A percentile compares a stretch with the other conserved stretches of the same genome.
phyloP scores from a whole-genome alignment of 108 stramenopile genomes.

The Fragilariopsis cylindrus region DNA sequence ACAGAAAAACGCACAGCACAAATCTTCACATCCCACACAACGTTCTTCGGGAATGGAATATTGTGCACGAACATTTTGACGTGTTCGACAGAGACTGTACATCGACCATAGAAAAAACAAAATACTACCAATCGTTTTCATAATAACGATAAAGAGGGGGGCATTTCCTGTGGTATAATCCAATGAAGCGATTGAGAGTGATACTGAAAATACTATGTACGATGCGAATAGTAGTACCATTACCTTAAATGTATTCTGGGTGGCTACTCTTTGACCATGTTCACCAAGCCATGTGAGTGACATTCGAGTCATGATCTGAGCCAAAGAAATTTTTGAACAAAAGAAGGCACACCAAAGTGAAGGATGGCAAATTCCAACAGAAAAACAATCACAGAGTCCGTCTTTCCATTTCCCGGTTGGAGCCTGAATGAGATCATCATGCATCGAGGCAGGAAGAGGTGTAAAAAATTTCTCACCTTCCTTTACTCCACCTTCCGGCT shows the following conservation, averaged over 20 bases:
- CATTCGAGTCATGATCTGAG: constrained; percentile 83
- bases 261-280: constrained; percentile 41
- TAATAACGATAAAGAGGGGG: constrained; percentile 40
- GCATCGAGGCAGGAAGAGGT: constrained; percentile 49
- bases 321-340: constrained; percentile 74
- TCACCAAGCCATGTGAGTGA: constrained; percentile 80
- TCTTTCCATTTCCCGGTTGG: constrained; percentile 86
- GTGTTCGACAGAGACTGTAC: constrained; percentile 69
- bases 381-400: constrained; percentile 65
- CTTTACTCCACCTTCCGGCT: constrained; percentile 73
- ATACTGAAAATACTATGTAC: constrained; percentile 58
- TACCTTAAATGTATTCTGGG: constrained; percentile 68
- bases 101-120: constrained; percentile 70
- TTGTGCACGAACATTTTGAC: constrained; percentile 67
- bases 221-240: constrained; percentile 51
- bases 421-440: constrained; percentile 48
- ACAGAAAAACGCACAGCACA: constrained; percentile 70
- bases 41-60: constrained; percentile 76
- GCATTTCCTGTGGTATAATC: constrained; percentile 27
- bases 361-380: constrained; percentile 66
- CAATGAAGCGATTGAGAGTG: constrained; percentile 47
- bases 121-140: constrained; percentile 57
- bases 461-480: constrained; percentile 78
- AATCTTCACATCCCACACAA: constrained; percentile 73
- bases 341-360: constrained; percentile 66